Evolutionary conservation across 148 eudicot genomes (phyloP).

Genomic region (Suaeda aralocaspica): DNA sequence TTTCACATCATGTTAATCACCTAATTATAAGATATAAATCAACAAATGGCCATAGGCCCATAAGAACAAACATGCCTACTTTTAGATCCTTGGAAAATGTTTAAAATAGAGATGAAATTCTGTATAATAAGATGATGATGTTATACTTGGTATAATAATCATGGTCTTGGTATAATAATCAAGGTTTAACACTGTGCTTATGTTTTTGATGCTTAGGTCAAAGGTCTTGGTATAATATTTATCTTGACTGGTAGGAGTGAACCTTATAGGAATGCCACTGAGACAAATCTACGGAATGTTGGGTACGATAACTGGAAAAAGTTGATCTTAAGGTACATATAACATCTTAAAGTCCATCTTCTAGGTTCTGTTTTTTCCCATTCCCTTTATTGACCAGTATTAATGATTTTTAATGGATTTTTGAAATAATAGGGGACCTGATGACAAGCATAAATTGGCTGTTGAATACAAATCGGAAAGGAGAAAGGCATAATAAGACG

Average conservation of each 20-base stretch:
- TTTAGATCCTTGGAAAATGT: not conserved
- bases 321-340: constrained; percentile 61
- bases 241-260: constrained; percentile 80
- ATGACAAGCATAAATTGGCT: constrained; percentile 53
- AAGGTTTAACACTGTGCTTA: constrained; percentile 6
- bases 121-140: not conserved
- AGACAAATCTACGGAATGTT: constrained; percentile 41
- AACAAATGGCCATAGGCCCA: too few species aligned
- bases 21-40: too few species aligned
- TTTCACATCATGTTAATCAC: too few species aligned
- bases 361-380: not conserved
- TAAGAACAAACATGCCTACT: not conserved
- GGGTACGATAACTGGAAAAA: constrained; percentile 68
- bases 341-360: not conserved
- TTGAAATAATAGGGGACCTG: constrained; percentile 39
- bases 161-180: too few species aligned
- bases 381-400: not conserved
- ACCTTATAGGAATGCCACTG: constrained; percentile 49
- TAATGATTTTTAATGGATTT: not conserved
- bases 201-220: constrained; percentile 31
- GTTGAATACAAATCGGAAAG: constrained; percentile 62
- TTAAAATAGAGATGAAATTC: not conserved
- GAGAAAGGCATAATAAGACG: constrained; percentile 56
- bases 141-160: too few species aligned
- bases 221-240: constrained; percentile 55